A percentile compares a stretch with the other conserved stretches of the same genome.
phyloP scores from a whole-genome alignment of 2,329 filamentous ascomycete species.

The Metarhizium album region DNA sequence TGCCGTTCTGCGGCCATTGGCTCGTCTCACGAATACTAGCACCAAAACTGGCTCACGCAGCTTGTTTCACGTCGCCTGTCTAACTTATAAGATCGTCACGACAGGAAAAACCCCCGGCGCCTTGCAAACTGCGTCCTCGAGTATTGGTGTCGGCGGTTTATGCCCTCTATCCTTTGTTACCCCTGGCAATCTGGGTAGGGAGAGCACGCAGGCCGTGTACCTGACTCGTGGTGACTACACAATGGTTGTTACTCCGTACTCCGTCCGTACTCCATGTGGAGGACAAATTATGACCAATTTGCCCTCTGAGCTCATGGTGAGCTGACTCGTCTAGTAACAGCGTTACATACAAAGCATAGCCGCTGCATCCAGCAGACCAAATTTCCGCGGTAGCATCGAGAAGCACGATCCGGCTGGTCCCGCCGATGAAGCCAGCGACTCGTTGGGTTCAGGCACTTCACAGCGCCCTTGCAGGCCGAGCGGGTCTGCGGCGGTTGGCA shows the following conservation, averaged over 20 bases:
- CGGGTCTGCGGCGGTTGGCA: background rate
- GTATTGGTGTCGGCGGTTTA: background rate
- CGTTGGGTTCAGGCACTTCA: background rate
- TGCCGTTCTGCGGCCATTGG: too few relatives aligned
- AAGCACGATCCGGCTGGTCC: background rate
- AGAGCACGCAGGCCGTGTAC: background rate
- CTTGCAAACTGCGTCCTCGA: background rate
- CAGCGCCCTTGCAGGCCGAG: background rate
- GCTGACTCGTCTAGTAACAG: background rate
- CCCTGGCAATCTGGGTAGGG: background rate
- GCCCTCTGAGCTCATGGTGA: background rate
- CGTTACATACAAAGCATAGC: conserved; percentile 1
- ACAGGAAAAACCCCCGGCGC: background rate
- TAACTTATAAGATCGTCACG: background rate
- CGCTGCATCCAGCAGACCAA: background rate
- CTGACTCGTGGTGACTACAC: too few relatives aligned
- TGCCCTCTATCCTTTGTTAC: background rate
- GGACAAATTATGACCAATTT: background rate
- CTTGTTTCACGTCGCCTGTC: background rate
- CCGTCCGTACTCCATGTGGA: too few relatives aligned
- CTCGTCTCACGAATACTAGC: too few relatives aligned
- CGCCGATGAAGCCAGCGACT: background rate
- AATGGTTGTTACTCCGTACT: too few relatives aligned
- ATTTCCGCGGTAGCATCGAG: background rate
- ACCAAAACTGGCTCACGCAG: too few relatives aligned